Percentiles rank a stretch among this genome's conserved stretches.
phyloP scores from a whole-genome alignment of 345 rosid species.

The Murraya koenigii region DNA sequence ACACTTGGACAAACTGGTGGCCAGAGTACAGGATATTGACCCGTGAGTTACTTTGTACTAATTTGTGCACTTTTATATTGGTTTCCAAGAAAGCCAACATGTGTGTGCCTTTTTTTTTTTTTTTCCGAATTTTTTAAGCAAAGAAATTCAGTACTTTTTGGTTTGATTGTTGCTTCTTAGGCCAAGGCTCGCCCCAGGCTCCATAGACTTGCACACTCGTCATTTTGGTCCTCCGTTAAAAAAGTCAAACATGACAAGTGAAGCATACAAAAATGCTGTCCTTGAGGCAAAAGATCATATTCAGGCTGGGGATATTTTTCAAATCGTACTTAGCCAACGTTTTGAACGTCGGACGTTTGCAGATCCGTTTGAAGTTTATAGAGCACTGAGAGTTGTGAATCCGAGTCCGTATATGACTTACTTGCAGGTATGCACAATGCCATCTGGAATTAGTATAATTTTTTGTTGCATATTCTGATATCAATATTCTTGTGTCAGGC shows the following conservation, averaged over 20 bases:
- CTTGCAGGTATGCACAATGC: slow-evolving; percentile 53
- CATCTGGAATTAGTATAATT: neutral
- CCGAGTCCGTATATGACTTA: slow-evolving; percentile 95
- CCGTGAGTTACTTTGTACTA: slow-evolving; percentile 35
- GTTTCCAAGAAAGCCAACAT: neutral
- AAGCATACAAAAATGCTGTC: slow-evolving; percentile 65
- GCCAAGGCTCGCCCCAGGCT: slow-evolving; percentile 54
- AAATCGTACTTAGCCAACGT: slow-evolving; percentile 80
- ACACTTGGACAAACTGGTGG: slow-evolving; percentile 40
- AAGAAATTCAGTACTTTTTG: neutral
- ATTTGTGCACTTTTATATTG: neutral
- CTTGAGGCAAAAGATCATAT: slow-evolving; percentile 81
- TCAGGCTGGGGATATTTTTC: slow-evolving; percentile 86
- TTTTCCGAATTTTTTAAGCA: neutral
- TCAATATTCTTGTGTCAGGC: slow-evolving; percentile 40
- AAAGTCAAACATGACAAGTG: slow-evolving; percentile 65
- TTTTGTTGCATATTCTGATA: slow-evolving; percentile 11
- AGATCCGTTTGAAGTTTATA: slow-evolving; percentile 83
- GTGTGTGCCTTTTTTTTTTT: too few relatives aligned
- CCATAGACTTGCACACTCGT: slow-evolving; percentile 48
- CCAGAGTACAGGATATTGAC: slow-evolving; percentile 38
- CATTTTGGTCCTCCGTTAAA: slow-evolving; percentile 60
- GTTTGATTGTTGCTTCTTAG: slow-evolving; percentile 33
- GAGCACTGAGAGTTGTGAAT: slow-evolving; percentile 85
- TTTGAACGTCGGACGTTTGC: slow-evolving; percentile 89